Evolutionary conservation across 2,329 filamentous ascomycete genomes (phyloP).

Genomic region (Alternaria postmessia): DNA sequence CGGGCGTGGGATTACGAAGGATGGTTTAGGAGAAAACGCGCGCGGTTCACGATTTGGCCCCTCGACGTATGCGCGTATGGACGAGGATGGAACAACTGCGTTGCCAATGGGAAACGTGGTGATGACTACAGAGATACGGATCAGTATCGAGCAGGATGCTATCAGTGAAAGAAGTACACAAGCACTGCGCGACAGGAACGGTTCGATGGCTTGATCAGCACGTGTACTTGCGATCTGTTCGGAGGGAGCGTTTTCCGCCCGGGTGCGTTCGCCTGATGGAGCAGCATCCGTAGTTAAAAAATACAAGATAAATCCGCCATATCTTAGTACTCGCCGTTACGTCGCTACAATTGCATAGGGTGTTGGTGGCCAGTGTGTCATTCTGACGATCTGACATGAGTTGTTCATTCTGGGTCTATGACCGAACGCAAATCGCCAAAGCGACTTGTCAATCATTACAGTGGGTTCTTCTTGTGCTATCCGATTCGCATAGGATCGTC

Average conservation of each 20-base stretch:
- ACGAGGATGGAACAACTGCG: conserved; percentile 10
- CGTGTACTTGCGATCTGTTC: background rate
- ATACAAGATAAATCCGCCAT: background rate
- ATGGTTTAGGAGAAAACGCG: background rate
- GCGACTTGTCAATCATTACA: background rate
- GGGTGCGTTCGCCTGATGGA: background rate
- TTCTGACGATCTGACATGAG: background rate
- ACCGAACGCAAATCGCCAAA: background rate
- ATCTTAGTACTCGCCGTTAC: background rate
- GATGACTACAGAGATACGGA: conserved; percentile 30
- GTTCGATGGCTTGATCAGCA: background rate
- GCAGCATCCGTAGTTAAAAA: background rate
- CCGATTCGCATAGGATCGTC: background rate
- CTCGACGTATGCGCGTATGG: conserved; percentile 26
- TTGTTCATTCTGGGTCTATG: background rate
- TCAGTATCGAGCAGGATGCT: conserved; percentile 21
- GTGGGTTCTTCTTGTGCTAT: background rate
- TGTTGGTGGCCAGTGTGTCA: background rate
- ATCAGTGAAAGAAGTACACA: background rate
- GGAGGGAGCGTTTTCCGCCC: background rate
- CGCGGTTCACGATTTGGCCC: conserved; percentile 4
- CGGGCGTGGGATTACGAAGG: background rate
- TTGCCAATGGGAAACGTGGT: conserved; percentile 17
- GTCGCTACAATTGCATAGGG: background rate
- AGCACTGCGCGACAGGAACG: background rate